Base-by-base conservation (phyloP, 2,329 filamentous ascomycete species). In the Trichophyton schoenleinii region DNA sequence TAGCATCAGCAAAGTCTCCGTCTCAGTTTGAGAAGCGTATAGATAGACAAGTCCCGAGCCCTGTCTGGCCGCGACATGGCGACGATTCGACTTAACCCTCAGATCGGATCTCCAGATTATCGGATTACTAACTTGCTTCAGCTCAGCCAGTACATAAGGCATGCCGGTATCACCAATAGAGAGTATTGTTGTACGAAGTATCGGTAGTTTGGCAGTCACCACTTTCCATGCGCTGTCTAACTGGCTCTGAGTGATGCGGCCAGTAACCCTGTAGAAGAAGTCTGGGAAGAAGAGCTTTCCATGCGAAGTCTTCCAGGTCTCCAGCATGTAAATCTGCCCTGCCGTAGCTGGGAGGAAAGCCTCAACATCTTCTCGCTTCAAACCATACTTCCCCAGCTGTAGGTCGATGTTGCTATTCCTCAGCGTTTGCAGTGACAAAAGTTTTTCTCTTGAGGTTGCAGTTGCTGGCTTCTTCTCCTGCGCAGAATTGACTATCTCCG, bases 321-420 rank as follows among this genome's bases (percentile, higher is more conserved):
- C 84, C 28, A 96, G 77, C 84, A 94, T 89, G 71, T 94, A 91
- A 0, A 83, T 75, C 70, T 96, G 91, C 67, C 90, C 88, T 1
- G 90, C 80, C 2, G 88, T 84, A 2, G 86, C 85, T 0, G 89
- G 89, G 1, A 92, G 71, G 0, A 87, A 65, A 0, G 68, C 69
- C 62, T 87, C 81, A 11, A 88, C 73, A 3, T 80, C 70, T 0
- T 75, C 65, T 1, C 68, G 20, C 0, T 73, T 62, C 0, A 88
- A 69, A 0, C 75, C 74, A 0, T 67, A 60, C 0, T 66, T 34
- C 0, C 85, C 64, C 0, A 85, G 63, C 0, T 63, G 59, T 0
- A 69, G 36, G 4, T 36, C 42, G 2, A 31, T 28, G 13, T 55
- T 42, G 36, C 15, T 6, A 18, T 58, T 22, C 8, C 31, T 41